These are phyloP conservation scores for Xylona heveae DNA, from an alignment of 495 filamentous ascomycete species.

Conservation along the genomic window DNA sequence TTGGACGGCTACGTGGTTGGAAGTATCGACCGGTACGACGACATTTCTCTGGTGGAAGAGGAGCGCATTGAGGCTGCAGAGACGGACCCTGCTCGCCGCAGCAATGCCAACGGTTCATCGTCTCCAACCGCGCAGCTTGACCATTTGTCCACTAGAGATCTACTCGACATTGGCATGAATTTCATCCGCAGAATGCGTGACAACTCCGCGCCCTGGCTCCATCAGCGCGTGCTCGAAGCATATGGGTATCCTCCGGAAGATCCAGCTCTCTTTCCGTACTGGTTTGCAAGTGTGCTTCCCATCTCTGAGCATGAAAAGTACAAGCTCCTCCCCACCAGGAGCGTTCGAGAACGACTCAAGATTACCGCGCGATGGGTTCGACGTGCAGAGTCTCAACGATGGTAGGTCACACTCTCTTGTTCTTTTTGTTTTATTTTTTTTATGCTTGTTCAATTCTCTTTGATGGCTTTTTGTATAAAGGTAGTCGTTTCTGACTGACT, in stretches of 20 bases:
- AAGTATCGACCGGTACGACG: conserved; percentile 49
- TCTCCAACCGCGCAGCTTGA: conserved; percentile 22
- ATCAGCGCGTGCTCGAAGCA: conserved; percentile 41
- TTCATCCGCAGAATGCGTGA: conserved; percentile 47
- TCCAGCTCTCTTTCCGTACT: conserved; percentile 64
- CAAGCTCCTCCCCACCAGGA: conserved; percentile 40
- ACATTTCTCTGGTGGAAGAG: conserved; percentile 63
- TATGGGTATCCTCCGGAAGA: conserved; percentile 62
- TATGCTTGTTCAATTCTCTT: too few species aligned
- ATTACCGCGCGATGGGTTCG: conserved; percentile 55
- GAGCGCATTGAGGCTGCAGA: conserved; percentile 50
- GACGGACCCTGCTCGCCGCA: conserved; percentile 14
- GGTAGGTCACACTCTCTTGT: conserved; percentile 29
- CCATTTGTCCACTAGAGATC: conserved; percentile 42
- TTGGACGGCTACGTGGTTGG: conserved; percentile 63
- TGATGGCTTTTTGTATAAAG: background rate
- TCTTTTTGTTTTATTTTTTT: conserved; percentile 3
- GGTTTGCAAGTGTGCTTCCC: conserved; percentile 70
- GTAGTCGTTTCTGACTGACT: background rate
- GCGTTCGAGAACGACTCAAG: conserved; percentile 62
- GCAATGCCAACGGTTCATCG: conserved; percentile 1
- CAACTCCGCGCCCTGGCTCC: conserved; percentile 50
- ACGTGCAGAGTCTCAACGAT: conserved; percentile 46
- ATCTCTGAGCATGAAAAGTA: conserved; percentile 65
- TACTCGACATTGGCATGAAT: conserved; percentile 37